Conservation (phyloP, 2,329 filamentous ascomycete species). For the Exophiala aquamarina region DNA sequence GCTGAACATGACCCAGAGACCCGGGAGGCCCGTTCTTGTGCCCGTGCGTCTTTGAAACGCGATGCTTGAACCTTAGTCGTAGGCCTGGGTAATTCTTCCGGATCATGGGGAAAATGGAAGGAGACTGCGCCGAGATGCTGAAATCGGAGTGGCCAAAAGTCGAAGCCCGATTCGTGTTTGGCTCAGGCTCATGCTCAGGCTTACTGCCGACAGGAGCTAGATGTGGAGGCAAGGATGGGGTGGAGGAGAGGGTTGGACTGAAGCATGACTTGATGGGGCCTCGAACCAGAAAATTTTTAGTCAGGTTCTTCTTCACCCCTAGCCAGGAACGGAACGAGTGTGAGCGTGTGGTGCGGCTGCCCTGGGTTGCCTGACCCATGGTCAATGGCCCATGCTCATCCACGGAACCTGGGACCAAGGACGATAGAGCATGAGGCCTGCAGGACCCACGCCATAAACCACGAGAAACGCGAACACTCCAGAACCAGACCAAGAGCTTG, state of each 20-base stretch:
- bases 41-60: too few relatives aligned
- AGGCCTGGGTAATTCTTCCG: background rate
- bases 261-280: background rate
- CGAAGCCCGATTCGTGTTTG: constrained; percentile 3
- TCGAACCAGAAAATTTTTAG: constrained; percentile 20
- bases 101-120: background rate
- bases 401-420: too few relatives aligned
- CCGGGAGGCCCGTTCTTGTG: too few relatives aligned
- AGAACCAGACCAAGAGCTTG: too few relatives aligned
- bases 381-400: constrained; percentile 8
- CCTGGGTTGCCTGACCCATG: constrained; percentile 15
- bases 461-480: too few relatives aligned
- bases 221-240: constrained; percentile 3
- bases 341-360: constrained; percentile 4
- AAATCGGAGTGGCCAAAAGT: constrained; percentile 4
- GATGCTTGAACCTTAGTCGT: too few relatives aligned
- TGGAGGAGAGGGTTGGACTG: background rate
- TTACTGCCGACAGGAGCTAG: background rate
- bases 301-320: constrained; percentile 20
- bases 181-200: constrained; percentile 1
- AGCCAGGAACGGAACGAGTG: constrained; percentile 23
- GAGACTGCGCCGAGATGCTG: background rate
- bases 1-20: too few relatives aligned
- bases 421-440: too few relatives aligned
- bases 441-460: too few relatives aligned